Base-by-base conservation (phyloP, 805 yeast species). In the Candida coquimbonensis region DNA sequence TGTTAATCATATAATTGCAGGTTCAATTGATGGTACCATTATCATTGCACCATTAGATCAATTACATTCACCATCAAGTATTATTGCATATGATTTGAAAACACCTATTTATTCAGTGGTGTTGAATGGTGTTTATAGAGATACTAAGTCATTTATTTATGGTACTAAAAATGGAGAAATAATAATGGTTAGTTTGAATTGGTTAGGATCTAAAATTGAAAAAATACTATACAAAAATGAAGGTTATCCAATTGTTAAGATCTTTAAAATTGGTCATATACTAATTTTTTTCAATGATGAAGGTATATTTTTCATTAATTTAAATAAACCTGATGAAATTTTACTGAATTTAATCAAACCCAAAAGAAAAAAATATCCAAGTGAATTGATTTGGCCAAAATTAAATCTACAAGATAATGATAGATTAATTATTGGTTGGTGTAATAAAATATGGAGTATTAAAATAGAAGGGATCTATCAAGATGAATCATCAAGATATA, bases 121-220 rank as follows among this genome's bases (percentile, higher is more conserved):
- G 0, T 63, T 93, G 7, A 93, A 86, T 53, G 78, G 80, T 11
- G 77, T 81, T 46, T 93, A 87, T 61, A 62, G 60, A 36, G 72
- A 70, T 9, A 72, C 81, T 0, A 76, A 78, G 46, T 72, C 83
- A 9, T 91, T 89, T 54, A 71, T 88, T 0, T 81, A 90, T 31
- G 97, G 98, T 3, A 97, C 97, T 0, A 88, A 83, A 67, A 82
- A 89, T 8, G 97, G 97, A 0, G 80, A 85, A 40, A 82, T 93
- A 0, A 65, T 85, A 0, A 66, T 80, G 40, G 83, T 95, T 1
- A 82, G 83, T 35, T 73, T 81, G 51, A 86, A 85, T 55, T 91
- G 99, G 99, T 67, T 93, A 7, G 95, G 95, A 1, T 80, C 82
- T 49, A 73, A 96, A 47, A 70, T 72, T 3, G 98, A 93, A 55